Conservation (phyloP, 2,329 filamentous ascomycete genomes). For the Cercospora sp. region DNA sequence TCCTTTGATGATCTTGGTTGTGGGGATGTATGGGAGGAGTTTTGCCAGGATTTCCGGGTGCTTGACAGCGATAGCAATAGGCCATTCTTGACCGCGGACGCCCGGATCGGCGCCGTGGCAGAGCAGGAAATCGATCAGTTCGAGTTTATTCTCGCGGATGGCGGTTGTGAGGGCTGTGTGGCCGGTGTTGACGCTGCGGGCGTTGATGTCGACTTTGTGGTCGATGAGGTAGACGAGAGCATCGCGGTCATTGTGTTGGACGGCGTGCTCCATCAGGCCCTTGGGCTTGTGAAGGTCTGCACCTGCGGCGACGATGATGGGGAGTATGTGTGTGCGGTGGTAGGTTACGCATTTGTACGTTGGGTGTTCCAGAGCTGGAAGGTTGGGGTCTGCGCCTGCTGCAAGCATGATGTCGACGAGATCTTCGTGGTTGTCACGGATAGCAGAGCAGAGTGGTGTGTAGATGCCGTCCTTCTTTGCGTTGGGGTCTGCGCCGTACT, state of each 20-base stretch:
- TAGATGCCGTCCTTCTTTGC: slow-evolving; percentile 65
- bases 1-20: slow-evolving; percentile 64
- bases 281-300: slow-evolving; percentile 60
- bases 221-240: slow-evolving; percentile 62
- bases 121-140: slow-evolving; percentile 61
- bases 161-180: slow-evolving; percentile 66
- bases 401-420: slow-evolving; percentile 61
- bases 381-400: slow-evolving; percentile 54
- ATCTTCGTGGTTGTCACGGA: slow-evolving; percentile 64
- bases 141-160: slow-evolving; percentile 60
- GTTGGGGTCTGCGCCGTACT: slow-evolving; percentile 62
- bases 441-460: slow-evolving; percentile 67
- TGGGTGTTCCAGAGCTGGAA: slow-evolving; percentile 63
- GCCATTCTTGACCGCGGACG: slow-evolving; percentile 68
- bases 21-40: slow-evolving; percentile 58
- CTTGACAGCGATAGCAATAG: slow-evolving; percentile 66
- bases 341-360: slow-evolving; percentile 69
- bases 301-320: slow-evolving; percentile 60
- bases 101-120: slow-evolving; percentile 61
- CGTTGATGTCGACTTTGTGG: slow-evolving; percentile 61
- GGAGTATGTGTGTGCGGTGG: slow-evolving; percentile 61
- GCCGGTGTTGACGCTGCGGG: slow-evolving; percentile 55
- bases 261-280: slow-evolving; percentile 66
- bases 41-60: slow-evolving; percentile 61
- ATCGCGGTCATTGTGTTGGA: slow-evolving; percentile 61